phyloP scores from a whole-genome alignment of 2,329 filamentous ascomycete species.

The Corynespora cassiicola region DNA sequence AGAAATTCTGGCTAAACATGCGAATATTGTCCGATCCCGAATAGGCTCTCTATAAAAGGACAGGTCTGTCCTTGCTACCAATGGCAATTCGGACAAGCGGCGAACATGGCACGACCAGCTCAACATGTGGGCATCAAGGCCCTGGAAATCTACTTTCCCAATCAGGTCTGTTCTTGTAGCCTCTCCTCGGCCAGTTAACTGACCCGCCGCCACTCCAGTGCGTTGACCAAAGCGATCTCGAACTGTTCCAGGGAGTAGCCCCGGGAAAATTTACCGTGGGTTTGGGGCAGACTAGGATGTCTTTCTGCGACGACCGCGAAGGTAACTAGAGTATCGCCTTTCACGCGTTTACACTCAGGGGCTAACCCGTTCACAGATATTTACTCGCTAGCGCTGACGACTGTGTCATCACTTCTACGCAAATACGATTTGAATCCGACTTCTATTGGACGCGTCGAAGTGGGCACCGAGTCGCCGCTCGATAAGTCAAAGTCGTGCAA shows the following conservation, averaged over 20 bases:
- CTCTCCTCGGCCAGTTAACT: too few relatives aligned
- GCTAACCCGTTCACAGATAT: too few relatives aligned
- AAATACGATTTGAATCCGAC: slow-evolving; percentile 56
- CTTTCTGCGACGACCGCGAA: slow-evolving; percentile 58
- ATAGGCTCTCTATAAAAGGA: too few relatives aligned
- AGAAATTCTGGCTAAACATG: too few relatives aligned
- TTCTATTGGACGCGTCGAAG: slow-evolving; percentile 54
- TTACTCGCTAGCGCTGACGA: slow-evolving; percentile 56
- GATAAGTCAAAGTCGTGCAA: slow-evolving; percentile 60
- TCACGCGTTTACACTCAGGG: too few relatives aligned
- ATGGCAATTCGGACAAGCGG: too few relatives aligned
- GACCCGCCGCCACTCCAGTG: too few relatives aligned
- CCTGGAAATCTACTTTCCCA: slow-evolving; percentile 62
- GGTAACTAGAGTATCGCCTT: too few relatives aligned
- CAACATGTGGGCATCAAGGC: slow-evolving; percentile 62
- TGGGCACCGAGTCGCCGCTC: slow-evolving; percentile 57
- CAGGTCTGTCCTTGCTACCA: too few relatives aligned
- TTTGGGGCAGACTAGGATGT: slow-evolving; percentile 57
- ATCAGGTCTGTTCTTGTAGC: slow-evolving; percentile 56
- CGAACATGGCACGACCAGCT: too few relatives aligned
- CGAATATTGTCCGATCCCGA: too few relatives aligned
- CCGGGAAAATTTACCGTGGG: slow-evolving; percentile 57
- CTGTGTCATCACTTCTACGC: slow-evolving; percentile 52
- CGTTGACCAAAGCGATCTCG: slow-evolving; percentile 55
- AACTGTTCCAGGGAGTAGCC: slow-evolving; percentile 56